Evolutionary conservation across 257 asterid genomes (phyloP).

Genomic region (Petunia secreta): DNA sequence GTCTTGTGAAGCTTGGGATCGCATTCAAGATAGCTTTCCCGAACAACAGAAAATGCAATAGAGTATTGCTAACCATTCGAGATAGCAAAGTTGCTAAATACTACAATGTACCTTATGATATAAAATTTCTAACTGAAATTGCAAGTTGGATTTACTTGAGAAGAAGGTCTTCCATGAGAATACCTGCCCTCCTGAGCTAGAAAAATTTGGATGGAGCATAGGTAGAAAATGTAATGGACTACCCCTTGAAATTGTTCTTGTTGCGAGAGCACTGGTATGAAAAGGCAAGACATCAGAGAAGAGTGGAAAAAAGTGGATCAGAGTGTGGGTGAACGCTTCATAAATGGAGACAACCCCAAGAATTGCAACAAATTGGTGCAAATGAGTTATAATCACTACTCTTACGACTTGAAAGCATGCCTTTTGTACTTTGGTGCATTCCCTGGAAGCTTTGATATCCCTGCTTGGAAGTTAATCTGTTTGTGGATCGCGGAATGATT

Average conservation of each 20-base stretch:
- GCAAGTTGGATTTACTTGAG: constrained; percentile 48
- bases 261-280: constrained; percentile 29
- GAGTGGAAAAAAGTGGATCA: constrained; percentile 33
- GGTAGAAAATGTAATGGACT: constrained; percentile 40
- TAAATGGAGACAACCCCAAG: neutral
- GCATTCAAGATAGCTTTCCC: constrained; percentile 35
- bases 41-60: constrained; percentile 13
- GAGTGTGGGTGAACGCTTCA: constrained; percentile 5
- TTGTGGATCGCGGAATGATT: constrained; percentile 61
- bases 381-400: constrained; percentile 46
- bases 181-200: constrained; percentile 21
- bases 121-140: constrained; percentile 17
- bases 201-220: constrained; percentile 28
- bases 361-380: neutral
- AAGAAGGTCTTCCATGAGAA: constrained; percentile 38
- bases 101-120: constrained; percentile 38
- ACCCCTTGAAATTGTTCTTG: constrained; percentile 43
- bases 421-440: constrained; percentile 50
- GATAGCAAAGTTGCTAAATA: constrained; percentile 21
- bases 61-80: constrained; percentile 52
- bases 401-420: constrained; percentile 41
- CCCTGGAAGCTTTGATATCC: too few species aligned
- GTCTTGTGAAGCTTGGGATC: constrained; percentile 35
- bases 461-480: neutral
- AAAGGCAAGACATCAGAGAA: neutral